These are phyloP conservation scores for Cystofilobasidium ferigula DNA, from an alignment of 768 basidiomycete species.

Conservation along the genomic window DNA sequence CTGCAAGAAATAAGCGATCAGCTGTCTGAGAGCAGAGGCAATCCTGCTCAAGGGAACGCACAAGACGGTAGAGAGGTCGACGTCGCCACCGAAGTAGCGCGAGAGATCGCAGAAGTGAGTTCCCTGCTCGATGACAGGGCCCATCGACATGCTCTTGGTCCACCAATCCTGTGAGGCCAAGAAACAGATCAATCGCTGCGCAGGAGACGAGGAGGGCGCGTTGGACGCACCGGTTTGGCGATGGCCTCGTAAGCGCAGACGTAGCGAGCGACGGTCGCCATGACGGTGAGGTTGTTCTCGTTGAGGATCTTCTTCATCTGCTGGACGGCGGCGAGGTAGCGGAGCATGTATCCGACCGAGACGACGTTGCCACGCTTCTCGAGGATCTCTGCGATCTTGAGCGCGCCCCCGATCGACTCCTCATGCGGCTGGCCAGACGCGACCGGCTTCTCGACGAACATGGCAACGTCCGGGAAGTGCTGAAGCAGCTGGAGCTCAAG, in stretches of 20 bases:
- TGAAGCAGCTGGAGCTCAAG: conserved; percentile 79
- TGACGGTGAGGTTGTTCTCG: conserved; percentile 86
- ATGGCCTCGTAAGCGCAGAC: conserved; percentile 48
- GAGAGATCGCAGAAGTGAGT: conserved; percentile 97
- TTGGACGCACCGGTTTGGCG: conserved; percentile 45
- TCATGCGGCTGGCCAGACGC: conserved; percentile 20
- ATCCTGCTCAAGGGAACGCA: too few species aligned
- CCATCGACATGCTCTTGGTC: conserved; percentile 58
- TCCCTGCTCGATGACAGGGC: conserved; percentile 41
- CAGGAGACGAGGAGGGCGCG: conserved; percentile 41
- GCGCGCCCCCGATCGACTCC: conserved; percentile 22
- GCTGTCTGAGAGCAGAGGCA: not conserved
- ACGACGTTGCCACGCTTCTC: conserved; percentile 51
- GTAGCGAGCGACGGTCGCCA: conserved; percentile 92
- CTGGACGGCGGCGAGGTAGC: conserved; percentile 85
- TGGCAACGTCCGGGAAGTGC: conserved; percentile 71
- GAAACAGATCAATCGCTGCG: not conserved
- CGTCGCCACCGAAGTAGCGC: conserved; percentile 92
- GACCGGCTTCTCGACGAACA: conserved; percentile 47
- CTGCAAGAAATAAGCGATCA: conserved; percentile 25
- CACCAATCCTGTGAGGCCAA: conserved; percentile 56
- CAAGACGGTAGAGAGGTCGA: conserved; percentile 58
- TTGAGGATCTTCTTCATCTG: conserved; percentile 58
- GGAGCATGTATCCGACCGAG: conserved; percentile 92
- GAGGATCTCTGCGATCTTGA: conserved; percentile 15